A percentile compares a stretch with the other conserved stretches of the same genome.
Evolutionary conservation across 169 alveolate genomes (phyloP).

Genomic region (Plasmodium cynomolgi): DNA sequence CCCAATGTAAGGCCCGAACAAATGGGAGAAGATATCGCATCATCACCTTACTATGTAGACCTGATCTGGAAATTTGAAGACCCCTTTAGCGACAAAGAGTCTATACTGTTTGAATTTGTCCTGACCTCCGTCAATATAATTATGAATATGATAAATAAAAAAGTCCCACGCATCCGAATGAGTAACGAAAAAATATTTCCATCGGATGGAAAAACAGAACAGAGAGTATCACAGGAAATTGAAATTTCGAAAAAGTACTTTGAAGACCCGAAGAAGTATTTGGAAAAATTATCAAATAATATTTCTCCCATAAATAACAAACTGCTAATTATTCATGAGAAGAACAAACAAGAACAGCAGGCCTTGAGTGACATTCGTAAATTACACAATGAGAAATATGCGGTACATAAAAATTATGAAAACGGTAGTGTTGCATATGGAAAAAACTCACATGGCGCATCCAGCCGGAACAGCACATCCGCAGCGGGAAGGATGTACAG

Average conservation of each 20-base stretch:
- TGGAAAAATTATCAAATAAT: slow-evolving; percentile 36
- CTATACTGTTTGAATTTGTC: slow-evolving; percentile 66
- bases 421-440: background rate
- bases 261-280: slow-evolving; percentile 17
- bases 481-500: background rate
- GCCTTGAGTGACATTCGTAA: slow-evolving; percentile 64
- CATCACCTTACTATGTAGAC: background rate
- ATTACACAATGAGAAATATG: slow-evolving; percentile 50
- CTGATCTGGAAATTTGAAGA: slow-evolving; percentile 65
- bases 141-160: slow-evolving; percentile 35
- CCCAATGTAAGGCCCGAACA: background rate
- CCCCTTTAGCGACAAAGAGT: slow-evolving; percentile 18
- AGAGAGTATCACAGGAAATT: background rate
- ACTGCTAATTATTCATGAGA: slow-evolving; percentile 29
- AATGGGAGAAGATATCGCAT: background rate
- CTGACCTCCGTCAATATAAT: slow-evolving; percentile 56
- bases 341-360: slow-evolving; percentile 40
- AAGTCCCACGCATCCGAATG: background rate
- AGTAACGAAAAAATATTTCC: background rate
- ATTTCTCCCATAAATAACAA: slow-evolving; percentile 20
- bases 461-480: background rate
- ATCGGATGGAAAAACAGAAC: slow-evolving; percentile 8
- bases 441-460: background rate
- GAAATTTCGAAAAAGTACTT: background rate
- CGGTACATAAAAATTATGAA: slow-evolving; percentile 31